Evolutionary conservation across 345 rosid species (phyloP), one percentile per base, ranked within the genome.

Genomic region (Garcia nutans): DNA sequence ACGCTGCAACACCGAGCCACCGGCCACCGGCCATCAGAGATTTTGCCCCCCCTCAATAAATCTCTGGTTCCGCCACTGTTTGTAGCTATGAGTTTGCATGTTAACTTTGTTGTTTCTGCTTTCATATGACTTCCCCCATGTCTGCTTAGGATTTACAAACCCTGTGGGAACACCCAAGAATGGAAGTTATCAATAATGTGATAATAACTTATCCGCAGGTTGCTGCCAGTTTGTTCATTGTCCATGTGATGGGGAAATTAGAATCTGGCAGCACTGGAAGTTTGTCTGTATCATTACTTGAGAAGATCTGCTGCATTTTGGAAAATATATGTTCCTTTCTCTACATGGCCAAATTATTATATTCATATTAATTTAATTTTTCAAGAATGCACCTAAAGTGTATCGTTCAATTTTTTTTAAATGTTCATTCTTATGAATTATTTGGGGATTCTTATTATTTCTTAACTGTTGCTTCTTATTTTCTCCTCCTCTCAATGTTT

Each of bases 201-300:
- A 57, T 73, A 55, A 60, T 80, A 20, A 1, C 41, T 31, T 55
- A 52, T 76, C 68, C 67, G 63, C 91, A 96, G 99, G 90, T 89
- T 44, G 92, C 97, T 65, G 78, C 89, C 50, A 86, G 88, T 82
- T 84, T 89, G 81, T 87, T 90, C 57, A 63, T 78, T 24, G 94
- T 90, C 79, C 91, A 90, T 81, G 80, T 87, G 70, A 93, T 93
- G 84, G 87, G 73, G 70, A 92, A 89, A 80, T 74, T 92, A 83
- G 87, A 84, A 65, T 69, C 86, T 50, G 86, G 90, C 70, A 82
- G 88, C 70, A 64, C 82, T 17, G 99, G 97, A 79, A 79, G 90
- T 78, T 79, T 93, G 82, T 91, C 94, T 50, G 60, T 86, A 66
- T 86, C 90, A 54, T 85, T 96, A 74, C 79, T 84, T 74, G 90